These are phyloP conservation scores for Gnomoniopsis smithogilvyi DNA, from an alignment of 2,329 filamentous ascomycete species.

Conservation along the genomic window DNA sequence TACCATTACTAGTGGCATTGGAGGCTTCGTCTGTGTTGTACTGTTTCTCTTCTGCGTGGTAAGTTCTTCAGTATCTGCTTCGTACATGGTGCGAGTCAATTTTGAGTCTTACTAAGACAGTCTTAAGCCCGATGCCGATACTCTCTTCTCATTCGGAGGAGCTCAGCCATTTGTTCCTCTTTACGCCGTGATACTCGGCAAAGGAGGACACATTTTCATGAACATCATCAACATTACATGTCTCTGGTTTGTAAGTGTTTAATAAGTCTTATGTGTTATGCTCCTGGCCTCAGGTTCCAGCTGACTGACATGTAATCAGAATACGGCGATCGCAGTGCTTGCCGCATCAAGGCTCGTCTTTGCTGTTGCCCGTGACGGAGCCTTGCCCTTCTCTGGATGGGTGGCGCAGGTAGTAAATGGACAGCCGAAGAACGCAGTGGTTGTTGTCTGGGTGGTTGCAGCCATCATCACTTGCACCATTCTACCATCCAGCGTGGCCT, in stretches of 20 bases:
- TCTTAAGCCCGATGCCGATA: constrained; percentile 45
- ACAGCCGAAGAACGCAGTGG: constrained; percentile 57
- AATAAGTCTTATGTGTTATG: neutral
- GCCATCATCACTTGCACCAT: constrained; percentile 57
- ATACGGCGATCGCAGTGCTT: constrained; percentile 57
- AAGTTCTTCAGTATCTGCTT: constrained; percentile 22
- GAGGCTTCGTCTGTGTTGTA: constrained; percentile 53
- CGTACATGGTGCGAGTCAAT: no score
- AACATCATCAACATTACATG: constrained; percentile 52
- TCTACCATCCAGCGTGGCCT: constrained; percentile 50
- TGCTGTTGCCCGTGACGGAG: constrained; percentile 59
- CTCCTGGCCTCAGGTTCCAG: no score
- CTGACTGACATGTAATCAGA: constrained; percentile 29
- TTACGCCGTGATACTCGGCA: constrained; percentile 53
- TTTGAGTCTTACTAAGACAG: no score
- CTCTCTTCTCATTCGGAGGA: constrained; percentile 49
- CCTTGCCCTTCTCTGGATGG: constrained; percentile 57
- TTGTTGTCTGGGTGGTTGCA: constrained; percentile 54
- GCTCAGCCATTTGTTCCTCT: constrained; percentile 58
- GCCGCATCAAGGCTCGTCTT: constrained; percentile 61
- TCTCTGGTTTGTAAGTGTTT: constrained; percentile 44
- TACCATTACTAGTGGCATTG: constrained; percentile 52
- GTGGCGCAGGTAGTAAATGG: constrained; percentile 52
- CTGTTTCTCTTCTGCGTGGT: constrained; percentile 57
- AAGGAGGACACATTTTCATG: constrained; percentile 58